Evolutionary conservation across 1,284 basidiomycete genomes (phyloP).

Genomic region (Butyriboletus appendiculatus): DNA sequence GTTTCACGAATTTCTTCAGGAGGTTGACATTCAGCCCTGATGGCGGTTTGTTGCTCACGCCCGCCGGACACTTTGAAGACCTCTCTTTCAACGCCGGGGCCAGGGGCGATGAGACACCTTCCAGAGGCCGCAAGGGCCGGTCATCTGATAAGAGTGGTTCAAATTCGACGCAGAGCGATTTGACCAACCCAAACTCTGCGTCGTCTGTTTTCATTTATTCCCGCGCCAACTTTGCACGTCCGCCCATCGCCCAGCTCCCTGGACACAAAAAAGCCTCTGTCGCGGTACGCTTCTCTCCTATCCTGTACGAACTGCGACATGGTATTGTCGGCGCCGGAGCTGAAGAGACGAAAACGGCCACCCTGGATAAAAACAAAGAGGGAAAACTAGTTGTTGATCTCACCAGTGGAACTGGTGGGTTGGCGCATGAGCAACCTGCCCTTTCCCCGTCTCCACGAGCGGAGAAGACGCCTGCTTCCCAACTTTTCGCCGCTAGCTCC

Average conservation of each 20-base stretch:
- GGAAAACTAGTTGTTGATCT: constrained; percentile 65
- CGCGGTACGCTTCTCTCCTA: constrained; percentile 91
- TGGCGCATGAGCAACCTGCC: constrained; percentile 12
- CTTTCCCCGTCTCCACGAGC: constrained; percentile 14
- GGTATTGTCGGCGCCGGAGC: constrained; percentile 47
- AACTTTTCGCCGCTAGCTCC: constrained; percentile 23
- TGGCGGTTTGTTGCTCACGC: constrained; percentile 90
- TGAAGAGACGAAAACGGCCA: constrained; percentile 47
- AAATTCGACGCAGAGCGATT: constrained; percentile 20
- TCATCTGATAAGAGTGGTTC: constrained; percentile 42
- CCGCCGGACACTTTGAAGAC: constrained; percentile 96
- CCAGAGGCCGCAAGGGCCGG: constrained; percentile 55
- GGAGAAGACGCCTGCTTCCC: constrained; percentile 41
- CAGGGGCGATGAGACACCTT: constrained; percentile 45
- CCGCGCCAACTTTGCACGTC: constrained; percentile 87
- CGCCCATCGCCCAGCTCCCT: constrained; percentile 92
- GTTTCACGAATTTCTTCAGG: constrained; percentile 94
- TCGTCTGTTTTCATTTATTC: constrained; percentile 95
- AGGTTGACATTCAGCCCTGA: constrained; percentile 94
- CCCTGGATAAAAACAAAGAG: constrained; percentile 72
- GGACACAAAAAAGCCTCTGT: constrained; percentile 96
- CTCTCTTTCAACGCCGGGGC: constrained; percentile 52
- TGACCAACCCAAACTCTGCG: constrained; percentile 36
- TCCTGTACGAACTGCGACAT: constrained; percentile 85
- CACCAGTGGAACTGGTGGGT: constrained; percentile 33